phyloP scores from a whole-genome alignment of 2,329 filamentous ascomycete species.

The Fusarium sp. region DNA sequence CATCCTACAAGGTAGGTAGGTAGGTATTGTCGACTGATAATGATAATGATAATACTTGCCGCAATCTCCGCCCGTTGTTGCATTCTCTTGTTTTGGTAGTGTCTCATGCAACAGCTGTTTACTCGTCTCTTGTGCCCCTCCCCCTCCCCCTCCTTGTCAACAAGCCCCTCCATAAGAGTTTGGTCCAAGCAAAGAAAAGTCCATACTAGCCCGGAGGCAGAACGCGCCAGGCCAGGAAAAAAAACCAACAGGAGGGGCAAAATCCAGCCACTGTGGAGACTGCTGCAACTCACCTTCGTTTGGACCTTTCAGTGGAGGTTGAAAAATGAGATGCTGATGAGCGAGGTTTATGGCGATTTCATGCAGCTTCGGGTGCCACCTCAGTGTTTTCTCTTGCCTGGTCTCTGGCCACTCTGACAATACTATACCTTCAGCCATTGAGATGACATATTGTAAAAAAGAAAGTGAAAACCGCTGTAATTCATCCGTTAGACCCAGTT shows the following conservation, averaged over 20 bases:
- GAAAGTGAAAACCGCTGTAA: neutral
- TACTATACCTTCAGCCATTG: conserved; percentile 16
- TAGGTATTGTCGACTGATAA: neutral
- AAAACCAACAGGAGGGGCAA: conserved; percentile 33
- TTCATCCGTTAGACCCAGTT: conserved; percentile 7
- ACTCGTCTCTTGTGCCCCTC: conserved; percentile 27
- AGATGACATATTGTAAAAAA: conserved; percentile 28
- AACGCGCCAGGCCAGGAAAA: conserved; percentile 15
- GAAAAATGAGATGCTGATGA: neutral
- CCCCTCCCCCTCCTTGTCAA: conserved; percentile 41
- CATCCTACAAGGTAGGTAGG: neutral
- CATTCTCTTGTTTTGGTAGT: too few species aligned
- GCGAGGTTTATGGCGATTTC: conserved; percentile 25
- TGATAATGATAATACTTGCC: neutral
- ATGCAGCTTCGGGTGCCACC: conserved; percentile 17
- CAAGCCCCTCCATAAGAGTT: conserved; percentile 38
- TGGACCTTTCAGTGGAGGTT: conserved; percentile 12
- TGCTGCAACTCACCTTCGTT: conserved; percentile 42
- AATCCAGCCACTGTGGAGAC: conserved; percentile 38
- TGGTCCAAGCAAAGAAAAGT: conserved; percentile 30
- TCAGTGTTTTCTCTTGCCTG: neutral
- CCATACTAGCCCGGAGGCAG: conserved; percentile 21
- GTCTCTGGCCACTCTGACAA: neutral
- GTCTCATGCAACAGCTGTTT: conserved; percentile 17
- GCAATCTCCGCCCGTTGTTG: too few species aligned